Percentiles rank a stretch among this genome's conserved stretches.
Conservation (phyloP, 768 basidiomycete species). For the Saitozyma sp. region DNA sequence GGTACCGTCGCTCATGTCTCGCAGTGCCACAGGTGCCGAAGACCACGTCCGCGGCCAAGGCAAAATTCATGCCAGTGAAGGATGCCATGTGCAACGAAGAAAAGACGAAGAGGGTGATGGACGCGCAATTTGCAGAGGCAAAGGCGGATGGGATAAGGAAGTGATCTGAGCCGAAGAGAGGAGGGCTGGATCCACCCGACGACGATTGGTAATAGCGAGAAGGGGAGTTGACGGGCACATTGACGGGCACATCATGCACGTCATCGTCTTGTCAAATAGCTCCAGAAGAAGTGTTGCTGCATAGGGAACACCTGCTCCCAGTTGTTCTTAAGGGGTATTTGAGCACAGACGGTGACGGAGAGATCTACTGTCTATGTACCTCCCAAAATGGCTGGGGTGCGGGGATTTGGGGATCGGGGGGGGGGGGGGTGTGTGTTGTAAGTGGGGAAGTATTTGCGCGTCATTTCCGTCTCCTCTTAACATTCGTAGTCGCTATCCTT, state of each 20-base stretch:
- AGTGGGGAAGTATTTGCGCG: too few species aligned
- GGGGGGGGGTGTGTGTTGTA: too few species aligned
- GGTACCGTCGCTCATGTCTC: neutral
- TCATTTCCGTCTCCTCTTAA: too few species aligned
- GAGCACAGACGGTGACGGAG: too few species aligned
- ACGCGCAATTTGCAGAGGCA: slow-evolving; percentile 49
- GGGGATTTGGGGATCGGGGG: too few species aligned
- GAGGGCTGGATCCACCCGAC: slow-evolving; percentile 37
- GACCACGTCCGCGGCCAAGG: slow-evolving; percentile 27
- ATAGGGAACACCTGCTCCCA: too few species aligned
- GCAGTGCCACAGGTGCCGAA: slow-evolving; percentile 53
- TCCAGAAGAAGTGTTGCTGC: neutral
- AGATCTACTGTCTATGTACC: too few species aligned
- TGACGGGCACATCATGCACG: neutral
- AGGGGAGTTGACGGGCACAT: too few species aligned
- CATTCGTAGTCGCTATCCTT: too few species aligned
- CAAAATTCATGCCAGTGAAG: slow-evolving; percentile 28
- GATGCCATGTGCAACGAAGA: slow-evolving; percentile 50
- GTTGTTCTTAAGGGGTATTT: too few species aligned
- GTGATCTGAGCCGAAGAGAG: slow-evolving; percentile 32
- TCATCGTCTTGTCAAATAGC: too few species aligned
- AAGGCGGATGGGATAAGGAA: slow-evolving; percentile 49
- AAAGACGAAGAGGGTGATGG: slow-evolving; percentile 48
- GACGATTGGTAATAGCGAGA: slow-evolving; percentile 43
- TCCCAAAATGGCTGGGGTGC: too few species aligned